Base-by-base conservation (phyloP, 305 asterid genomes). In the Ajuga reptans region DNA sequence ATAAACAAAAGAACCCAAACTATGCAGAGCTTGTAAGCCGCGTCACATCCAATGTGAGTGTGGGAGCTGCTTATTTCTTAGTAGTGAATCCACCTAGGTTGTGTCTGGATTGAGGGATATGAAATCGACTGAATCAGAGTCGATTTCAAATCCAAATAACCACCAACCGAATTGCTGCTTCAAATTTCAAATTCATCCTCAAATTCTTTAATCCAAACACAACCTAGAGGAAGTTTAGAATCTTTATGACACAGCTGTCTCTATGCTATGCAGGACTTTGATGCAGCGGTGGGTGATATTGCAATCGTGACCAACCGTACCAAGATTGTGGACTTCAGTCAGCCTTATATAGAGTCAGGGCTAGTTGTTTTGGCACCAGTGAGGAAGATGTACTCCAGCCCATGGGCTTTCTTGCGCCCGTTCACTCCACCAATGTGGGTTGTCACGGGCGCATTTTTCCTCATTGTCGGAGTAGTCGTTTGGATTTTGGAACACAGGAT, bases 221-320 rank as follows among this genome's bases (percentile, higher is more conserved):
- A 2, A 3, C 12, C 15, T 34, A 7, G 47, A 60, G 17, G 27
- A 53, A 33, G 64, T 64, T 17, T 55, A 63, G 45, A 37, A 16
- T 18, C 42, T 31, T 6, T 29, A 43, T 72, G 12, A 74, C 65
- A 18, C 50, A 4, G 59, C 8, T 71, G 15, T 37, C 41, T 56
- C 9, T n/a, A 6, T 46, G 45, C 6, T 72, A 4, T 82, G 67
- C 77, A 91, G 98, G 88, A 57, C 16, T 84, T 86, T 70, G 94
- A 89, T 84, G 98, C 96, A 60, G 96, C 55, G 29, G 87, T 91
- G 61, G 98, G 97, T 42, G 97, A 89, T 79, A 76, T 89, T 51
- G 75, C 95, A 54, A 91, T 91, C 14, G 86, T 86, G 24, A 81
- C 91, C 3, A 85, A 89, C 76, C 92, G 96, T 6, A 84, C 95